Base-by-base conservation (phyloP, 2,329 filamentous ascomycete species). In the Epichloe festucae region DNA sequence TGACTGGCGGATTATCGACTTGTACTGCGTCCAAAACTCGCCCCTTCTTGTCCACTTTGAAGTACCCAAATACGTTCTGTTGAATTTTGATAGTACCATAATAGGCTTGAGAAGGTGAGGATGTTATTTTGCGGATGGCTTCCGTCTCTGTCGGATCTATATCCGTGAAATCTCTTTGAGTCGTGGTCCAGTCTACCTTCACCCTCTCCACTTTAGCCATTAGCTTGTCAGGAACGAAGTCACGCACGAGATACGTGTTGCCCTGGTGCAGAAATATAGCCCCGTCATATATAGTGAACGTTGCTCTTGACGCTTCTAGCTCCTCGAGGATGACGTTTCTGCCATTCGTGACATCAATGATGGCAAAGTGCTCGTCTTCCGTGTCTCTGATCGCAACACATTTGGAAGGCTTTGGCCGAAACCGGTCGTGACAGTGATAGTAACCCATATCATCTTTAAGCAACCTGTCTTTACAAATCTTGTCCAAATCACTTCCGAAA, bases 191-290 rank as follows among this genome's bases (percentile, higher is more conserved):
- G 62, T 96, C 89, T 31, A 97, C 90, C 56, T 87, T 86, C 48
- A 96, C 91, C 54, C 81, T 80, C 66, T 93, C 85, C 4, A 98
- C 93, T 57, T 86, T 86, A 4, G 93, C 93, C 58, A 96, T 83
- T 62, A 83, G 84, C 54, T 78, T 78, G 36, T 93, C 87, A 1
- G 87, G 84, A 55, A 80, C 80, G 62, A 97, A 90, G 59, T 97
- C 89, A 59, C 89, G 86, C 49, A 98, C 87, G 2, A 97, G 77
- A 63, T 95, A 98, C 1, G 85, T 91, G 56, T 82, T 82, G n/a
- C 93, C 93, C 69, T 98, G 93, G 61, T 98, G 93, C 5, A 98
- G 74, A 70, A 95, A 98, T 55, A 98, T 96, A 44, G 89, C 93
- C 12, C 93, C 93, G 65, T 97, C 91, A 66, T 98, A 98, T 54